Evolutionary conservation across 1,139 yeast species (phyloP), one percentile per base, ranked within the genome.

Genomic region (Lizanozyma gosingica): DNA sequence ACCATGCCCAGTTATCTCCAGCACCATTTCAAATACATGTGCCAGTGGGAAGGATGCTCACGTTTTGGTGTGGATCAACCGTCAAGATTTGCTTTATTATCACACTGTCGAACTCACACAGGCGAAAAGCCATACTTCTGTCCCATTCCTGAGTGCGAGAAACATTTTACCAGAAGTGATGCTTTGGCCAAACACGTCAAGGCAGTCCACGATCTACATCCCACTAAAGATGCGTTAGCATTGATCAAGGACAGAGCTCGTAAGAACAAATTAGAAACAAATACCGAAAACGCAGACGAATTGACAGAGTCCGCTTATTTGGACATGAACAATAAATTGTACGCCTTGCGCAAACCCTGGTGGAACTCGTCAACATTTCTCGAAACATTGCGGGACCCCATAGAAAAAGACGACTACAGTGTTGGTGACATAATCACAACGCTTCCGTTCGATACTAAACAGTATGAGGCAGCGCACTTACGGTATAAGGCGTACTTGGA

Each of bases 111-210:
- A 40, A 67, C 77, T 2, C 90, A 82, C 53, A 76, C 85, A 0
- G 81, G 83, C 0, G 85, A 80, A 50, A 72, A 73, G 48, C 85
- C 85, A 29, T 80, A 76, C 51, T 76, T 70, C 47, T 83, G 94
- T 53, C 71, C 79, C 0, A 66, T 81, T 14, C 87, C 87, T 1
- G 87, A 80, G 50, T 83, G 92, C 58, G 76, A 73, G 43, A 71
- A 76, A 45, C 71, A 71, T 40, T 81, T 80, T 51, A 69, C 77
- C 1, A 56, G 81, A 42, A 65, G 80, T 1, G 85, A 78, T 46
- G 83, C 81, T 1, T 62, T 83, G 46, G 73, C 81, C 14, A 73
- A 76, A 50, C 92, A 83, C 54, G 66, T 81, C 41, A 69, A 78
- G 39, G 72, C 79, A 0, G 81, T 73, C 1, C 88, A 81, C 51